Evolutionary conservation across 257 asterid species (phyloP).

Genomic region (Oldenlandia corymbosa): DNA sequence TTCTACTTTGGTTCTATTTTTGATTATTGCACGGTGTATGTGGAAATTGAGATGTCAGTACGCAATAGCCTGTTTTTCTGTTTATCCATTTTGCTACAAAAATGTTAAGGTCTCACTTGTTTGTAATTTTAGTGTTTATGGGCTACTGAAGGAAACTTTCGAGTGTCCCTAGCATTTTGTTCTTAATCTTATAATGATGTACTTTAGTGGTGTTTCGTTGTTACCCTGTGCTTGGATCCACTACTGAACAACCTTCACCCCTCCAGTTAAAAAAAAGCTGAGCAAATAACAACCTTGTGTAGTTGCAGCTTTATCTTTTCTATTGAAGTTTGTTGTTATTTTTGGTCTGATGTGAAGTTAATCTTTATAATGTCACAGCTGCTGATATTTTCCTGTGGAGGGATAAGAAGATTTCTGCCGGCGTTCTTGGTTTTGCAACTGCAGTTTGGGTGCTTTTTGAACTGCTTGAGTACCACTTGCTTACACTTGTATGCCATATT

Average conservation of each 20-base stretch:
- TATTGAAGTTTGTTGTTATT: too few species aligned
- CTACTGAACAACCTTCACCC: neutral
- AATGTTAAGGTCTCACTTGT: too few species aligned
- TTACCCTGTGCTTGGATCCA: neutral
- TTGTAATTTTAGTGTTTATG: too few species aligned
- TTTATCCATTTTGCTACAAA: too few species aligned
- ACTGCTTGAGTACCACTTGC: conserved; percentile 80
- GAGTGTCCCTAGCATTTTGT: too few species aligned
- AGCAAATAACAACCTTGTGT: neutral
- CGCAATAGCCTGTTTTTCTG: too few species aligned
- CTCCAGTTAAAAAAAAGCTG: neutral
- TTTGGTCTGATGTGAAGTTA: neutral
- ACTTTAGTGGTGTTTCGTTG: neutral
- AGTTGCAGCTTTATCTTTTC: neutral
- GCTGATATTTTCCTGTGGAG: conserved; percentile 94
- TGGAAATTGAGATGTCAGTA: neutral
- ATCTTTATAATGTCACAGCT: conserved; percentile 40
- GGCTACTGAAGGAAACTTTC: too few species aligned
- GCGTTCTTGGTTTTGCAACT: conserved; percentile 77
- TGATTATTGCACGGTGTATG: neutral
- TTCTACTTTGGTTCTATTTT: neutral
- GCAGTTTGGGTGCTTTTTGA: conserved; percentile 88
- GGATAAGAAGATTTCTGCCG: conserved; percentile 73
- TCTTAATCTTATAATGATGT: neutral
- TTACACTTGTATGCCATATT: conserved; percentile 77